Conservation (phyloP, 2,329 filamentous ascomycete species). For the Botryosphaeria dothidea region DNA sequence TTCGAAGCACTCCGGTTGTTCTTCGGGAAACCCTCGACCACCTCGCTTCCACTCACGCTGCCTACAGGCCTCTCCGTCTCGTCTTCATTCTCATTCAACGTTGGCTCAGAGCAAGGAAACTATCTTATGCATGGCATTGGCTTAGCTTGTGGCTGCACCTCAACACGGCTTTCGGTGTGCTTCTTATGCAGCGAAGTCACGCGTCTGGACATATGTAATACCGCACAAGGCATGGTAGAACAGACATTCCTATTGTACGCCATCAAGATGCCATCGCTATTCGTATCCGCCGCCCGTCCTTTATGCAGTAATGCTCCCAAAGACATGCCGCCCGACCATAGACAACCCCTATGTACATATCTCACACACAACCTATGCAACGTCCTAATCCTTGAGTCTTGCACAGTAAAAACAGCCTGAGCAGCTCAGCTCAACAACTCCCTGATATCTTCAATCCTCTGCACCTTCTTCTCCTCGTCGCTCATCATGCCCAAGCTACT, state of each 20-base stretch:
- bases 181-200: no score
- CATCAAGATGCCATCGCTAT: background rate
- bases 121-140: no score
- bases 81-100: no score
- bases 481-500: slow-evolving; percentile 91
- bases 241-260: background rate
- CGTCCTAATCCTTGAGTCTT: background rate
- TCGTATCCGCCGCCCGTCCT: background rate
- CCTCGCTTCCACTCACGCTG: background rate
- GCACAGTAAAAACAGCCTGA: background rate
- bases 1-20: background rate
- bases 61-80: no score
- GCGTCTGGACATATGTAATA: no score
- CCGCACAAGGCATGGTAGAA: no score
- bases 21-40: background rate
- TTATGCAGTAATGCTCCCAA: background rate
- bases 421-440: slow-evolving; percentile 69
- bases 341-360: background rate
- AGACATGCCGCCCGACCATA: background rate
- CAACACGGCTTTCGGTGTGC: no score
- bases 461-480: slow-evolving; percentile 87
- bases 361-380: background rate
- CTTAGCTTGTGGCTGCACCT: no score
- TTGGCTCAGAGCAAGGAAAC: no score
- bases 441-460: slow-evolving; percentile 91